phyloP scores from a whole-genome alignment of 2,329 filamentous ascomycete genomes.

The Thermoascus crustaceus region DNA sequence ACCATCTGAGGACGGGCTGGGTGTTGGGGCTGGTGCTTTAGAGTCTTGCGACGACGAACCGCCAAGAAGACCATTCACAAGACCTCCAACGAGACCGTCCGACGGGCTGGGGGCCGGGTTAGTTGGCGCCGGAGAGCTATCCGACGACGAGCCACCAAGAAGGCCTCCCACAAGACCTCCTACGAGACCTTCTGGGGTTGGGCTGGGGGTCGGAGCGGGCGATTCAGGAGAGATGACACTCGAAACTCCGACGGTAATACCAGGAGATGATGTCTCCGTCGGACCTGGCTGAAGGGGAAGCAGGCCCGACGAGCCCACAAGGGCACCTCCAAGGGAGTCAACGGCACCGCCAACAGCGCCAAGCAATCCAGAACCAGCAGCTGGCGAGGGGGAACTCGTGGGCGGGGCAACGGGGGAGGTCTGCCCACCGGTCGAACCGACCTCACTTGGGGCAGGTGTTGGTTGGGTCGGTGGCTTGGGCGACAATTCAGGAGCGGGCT shows the following conservation, averaged over 20 bases:
- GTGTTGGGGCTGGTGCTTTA: not conserved
- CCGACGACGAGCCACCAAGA: too few relatives aligned
- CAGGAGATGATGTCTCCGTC: not conserved
- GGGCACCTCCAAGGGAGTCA: too few relatives aligned
- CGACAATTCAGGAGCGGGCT: too few relatives aligned
- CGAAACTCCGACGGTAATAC: constrained; percentile 9
- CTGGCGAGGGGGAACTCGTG: too few relatives aligned
- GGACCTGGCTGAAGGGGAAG: too few relatives aligned
- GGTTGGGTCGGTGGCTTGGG: too few relatives aligned
- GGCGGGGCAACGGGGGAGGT: too few relatives aligned
- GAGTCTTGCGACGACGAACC: too few relatives aligned
- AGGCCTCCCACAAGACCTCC: not conserved
- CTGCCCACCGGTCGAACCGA: too few relatives aligned
- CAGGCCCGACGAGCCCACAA: too few relatives aligned
- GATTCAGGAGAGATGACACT: constrained; percentile 6
- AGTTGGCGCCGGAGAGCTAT: too few relatives aligned
- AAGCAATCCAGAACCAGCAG: not conserved
- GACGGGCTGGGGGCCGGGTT: constrained; percentile 1
- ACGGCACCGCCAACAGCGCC: not conserved
- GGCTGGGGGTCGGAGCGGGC: not conserved
- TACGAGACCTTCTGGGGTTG: not conserved
- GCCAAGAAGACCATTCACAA: not conserved
- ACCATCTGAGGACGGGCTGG: not conserved
- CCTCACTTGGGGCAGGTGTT: too few relatives aligned
- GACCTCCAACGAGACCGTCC: not conserved